Percentiles rank a stretch among this genome's conserved stretches.
phyloP scores from a whole-genome alignment of 441 rosid genomes.

The Eutrema salsugineum region DNA sequence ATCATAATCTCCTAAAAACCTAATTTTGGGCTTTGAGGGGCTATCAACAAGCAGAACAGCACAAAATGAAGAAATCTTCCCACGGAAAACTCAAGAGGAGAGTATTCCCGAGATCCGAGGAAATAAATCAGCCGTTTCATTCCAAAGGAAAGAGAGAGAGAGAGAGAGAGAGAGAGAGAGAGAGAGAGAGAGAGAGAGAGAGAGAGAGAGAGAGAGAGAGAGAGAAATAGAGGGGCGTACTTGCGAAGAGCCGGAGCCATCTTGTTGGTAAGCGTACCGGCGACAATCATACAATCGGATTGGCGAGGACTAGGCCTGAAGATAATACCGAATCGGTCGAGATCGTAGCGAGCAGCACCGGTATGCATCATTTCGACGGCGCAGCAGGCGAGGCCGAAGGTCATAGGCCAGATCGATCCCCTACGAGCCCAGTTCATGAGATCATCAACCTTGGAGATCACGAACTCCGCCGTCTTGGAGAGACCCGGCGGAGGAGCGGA shows the following conservation, averaged over 20 bases:
- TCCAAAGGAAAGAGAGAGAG: background rate
- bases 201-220: background rate
- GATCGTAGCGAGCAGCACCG: constrained; percentile 95
- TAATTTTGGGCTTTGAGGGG: background rate
- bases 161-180: background rate
- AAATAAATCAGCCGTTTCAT: background rate
- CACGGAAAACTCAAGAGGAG: background rate
- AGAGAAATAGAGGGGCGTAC: constrained; percentile 36
- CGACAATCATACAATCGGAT: constrained; percentile 97
- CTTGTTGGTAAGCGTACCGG: constrained; percentile 97
- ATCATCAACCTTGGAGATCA: constrained; percentile 91
- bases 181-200: background rate
- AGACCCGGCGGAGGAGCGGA: constrained; percentile 49
- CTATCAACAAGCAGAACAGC: constrained; percentile 5
- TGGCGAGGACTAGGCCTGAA: constrained; percentile 98
- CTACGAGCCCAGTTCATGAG: constrained; percentile 92
- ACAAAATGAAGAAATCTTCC: background rate
- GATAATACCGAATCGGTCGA: constrained; percentile 92
- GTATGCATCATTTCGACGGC: constrained; percentile 99
- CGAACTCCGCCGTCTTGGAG: constrained; percentile 89
- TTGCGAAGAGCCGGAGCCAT: constrained; percentile 99
- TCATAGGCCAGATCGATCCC: constrained; percentile 99
- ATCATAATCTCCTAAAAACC: constrained; percentile 2
- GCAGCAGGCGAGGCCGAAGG: constrained; percentile 97
- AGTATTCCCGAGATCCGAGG: background rate